These are phyloP conservation scores for Kurtzmaniella quercitrusa DNA, from an alignment of 1,139 yeast genomes.

Conservation along the genomic window DNA sequence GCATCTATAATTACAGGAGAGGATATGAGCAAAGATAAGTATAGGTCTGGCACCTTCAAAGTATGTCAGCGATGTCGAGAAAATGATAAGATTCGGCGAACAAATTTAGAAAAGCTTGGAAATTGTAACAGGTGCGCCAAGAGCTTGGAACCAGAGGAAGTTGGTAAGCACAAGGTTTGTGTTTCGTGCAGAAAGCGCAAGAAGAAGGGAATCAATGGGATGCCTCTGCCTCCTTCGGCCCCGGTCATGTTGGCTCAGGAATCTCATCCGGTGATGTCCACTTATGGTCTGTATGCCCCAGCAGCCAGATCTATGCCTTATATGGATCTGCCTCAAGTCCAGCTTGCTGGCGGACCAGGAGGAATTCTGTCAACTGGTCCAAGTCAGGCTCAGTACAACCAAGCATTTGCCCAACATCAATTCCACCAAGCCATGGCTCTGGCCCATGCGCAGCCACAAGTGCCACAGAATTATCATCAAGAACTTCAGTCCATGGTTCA, in stretches of 20 bases:
- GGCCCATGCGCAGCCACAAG: conserved; percentile 9
- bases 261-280: not conserved
- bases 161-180: conserved; percentile 56
- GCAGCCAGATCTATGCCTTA: not conserved
- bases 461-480: conserved; percentile 2
- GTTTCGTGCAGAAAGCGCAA: conserved; percentile 48
- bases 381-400: conserved; percentile 9
- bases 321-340: not conserved
- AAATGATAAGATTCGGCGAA: conserved; percentile 55
- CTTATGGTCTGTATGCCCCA: conserved; percentile 1
- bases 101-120: conserved; percentile 53
- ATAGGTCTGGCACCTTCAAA: conserved; percentile 39
- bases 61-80: conserved; percentile 63
- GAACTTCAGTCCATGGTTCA: conserved; percentile 15
- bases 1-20: conserved; percentile 32
- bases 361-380: conserved; percentile 1
- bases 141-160: conserved; percentile 39
- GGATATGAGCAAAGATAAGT: conserved; percentile 13
- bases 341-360: conserved; percentile 1
- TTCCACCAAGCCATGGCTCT: conserved; percentile 9
- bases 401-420: conserved; percentile 9
- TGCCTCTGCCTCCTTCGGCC: conserved; percentile 2
- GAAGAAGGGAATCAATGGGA: conserved; percentile 26
- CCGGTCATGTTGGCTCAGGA: not conserved
- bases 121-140: conserved; percentile 61